phyloP scores from a whole-genome alignment of 2,329 filamentous ascomycete species.

The Apiospora aurea region DNA sequence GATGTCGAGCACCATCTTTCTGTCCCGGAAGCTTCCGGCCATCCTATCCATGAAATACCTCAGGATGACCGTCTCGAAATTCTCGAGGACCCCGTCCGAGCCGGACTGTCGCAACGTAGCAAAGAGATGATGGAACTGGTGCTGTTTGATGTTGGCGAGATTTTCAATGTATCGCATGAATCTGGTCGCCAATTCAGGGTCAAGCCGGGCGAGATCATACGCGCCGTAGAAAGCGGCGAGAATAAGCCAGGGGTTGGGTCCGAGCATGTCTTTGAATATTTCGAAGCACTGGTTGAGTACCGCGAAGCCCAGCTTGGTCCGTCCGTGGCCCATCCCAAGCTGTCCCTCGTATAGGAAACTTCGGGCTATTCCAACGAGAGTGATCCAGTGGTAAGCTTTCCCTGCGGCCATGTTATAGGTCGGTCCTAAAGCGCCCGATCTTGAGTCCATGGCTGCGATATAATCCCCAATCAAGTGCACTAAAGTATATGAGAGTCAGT shows the following conservation, averaged over 20 bases:
- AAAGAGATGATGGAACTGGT: neutral
- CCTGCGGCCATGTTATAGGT: neutral
- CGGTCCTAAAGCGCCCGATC: neutral
- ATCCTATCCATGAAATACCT: neutral
- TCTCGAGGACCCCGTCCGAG: neutral
- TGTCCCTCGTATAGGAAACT: neutral
- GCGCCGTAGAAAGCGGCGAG: neutral
- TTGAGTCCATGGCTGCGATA: neutral
- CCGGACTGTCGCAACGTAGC: neutral
- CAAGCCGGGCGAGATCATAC: neutral
- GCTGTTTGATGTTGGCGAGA: no score
- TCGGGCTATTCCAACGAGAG: constrained; percentile 2
- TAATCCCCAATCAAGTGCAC: neutral
- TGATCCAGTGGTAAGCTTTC: neutral
- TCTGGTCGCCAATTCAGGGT: neutral
- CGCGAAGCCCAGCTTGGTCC: neutral
- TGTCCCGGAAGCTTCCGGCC: neutral
- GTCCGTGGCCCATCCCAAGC: neutral
- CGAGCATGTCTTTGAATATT: neutral
- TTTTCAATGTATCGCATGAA: no score
- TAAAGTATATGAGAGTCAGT: neutral
- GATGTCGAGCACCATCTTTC: neutral
- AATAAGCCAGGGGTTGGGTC: constrained; percentile 5
- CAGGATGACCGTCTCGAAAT: neutral
- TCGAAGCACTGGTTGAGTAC: neutral